These are phyloP conservation scores for Melaleuca quinquenervia DNA, from an alignment of 345 rosid species.

Conservation along the genomic window DNA sequence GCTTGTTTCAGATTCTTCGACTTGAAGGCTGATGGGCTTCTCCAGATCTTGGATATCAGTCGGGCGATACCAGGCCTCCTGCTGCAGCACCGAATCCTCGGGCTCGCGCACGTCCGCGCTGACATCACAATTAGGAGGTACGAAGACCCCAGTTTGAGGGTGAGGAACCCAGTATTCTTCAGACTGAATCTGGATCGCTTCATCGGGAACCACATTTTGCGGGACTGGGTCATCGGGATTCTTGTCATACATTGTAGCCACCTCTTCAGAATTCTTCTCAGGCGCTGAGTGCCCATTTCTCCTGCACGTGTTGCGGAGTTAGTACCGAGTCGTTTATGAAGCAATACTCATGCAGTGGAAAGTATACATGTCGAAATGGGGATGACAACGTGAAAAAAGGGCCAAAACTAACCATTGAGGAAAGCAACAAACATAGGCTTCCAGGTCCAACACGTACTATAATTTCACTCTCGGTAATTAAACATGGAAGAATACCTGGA, in stretches of 20 bases:
- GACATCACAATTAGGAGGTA: constrained; percentile 37
- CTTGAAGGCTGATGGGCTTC: constrained; percentile 42
- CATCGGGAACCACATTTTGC: constrained; percentile 51
- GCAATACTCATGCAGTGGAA: background rate
- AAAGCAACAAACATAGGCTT: background rate
- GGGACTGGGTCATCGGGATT: constrained; percentile 55
- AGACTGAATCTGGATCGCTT: constrained; percentile 45
- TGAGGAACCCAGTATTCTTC: constrained; percentile 84
- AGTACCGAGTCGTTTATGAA: background rate
- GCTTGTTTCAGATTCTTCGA: background rate
- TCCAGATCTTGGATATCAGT: constrained; percentile 72
- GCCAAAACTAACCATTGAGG: background rate
- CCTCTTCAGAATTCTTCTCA: constrained; percentile 6
- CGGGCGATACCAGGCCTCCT: constrained; percentile 89
- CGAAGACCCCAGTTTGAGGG: constrained; percentile 78
- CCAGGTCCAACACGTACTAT: background rate
- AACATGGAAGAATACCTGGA: background rate
- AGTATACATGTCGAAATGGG: background rate
- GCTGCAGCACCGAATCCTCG: constrained; percentile 37
- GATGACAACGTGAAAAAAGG: background rate
- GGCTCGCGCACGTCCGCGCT: constrained; percentile 3
- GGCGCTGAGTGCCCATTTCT: constrained; percentile 4
- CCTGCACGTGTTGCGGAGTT: background rate
- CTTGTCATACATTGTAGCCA: constrained; percentile 50
- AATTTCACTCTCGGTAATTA: background rate